Conservation (phyloP, 2,329 filamentous ascomycete species). For the Botrytis sinoallii region DNA sequence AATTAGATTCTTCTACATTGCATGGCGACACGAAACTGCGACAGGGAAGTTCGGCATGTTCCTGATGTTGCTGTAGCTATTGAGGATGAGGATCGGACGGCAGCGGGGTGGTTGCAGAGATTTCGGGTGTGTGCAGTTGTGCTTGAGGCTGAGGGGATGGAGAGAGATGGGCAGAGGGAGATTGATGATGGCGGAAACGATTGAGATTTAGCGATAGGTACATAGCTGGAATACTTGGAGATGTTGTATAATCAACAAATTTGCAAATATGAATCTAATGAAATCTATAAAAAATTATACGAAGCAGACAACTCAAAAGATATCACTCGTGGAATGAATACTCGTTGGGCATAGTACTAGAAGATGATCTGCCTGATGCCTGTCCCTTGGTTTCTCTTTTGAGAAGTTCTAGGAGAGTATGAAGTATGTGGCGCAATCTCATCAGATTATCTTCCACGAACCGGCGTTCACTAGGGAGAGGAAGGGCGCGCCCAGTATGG, state of each 20-base stretch:
- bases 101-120: conserved; percentile 3
- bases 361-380: background rate
- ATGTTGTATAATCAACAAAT: background rate
- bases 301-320: background rate
- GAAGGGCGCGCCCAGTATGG: background rate
- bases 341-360: background rate
- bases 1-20: background rate
- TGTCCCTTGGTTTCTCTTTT: background rate
- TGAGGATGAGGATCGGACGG: conserved; percentile 15
- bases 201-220: too few relatives aligned
- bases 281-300: background rate
- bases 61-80: conserved; percentile 7
- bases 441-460: conserved; percentile 1
- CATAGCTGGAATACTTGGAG: background rate
- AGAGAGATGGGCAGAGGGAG: background rate
- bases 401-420: background rate
- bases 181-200: background rate
- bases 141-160: background rate
- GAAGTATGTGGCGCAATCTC: conserved; percentile 8
- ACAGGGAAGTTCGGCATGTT: conserved; percentile 19
- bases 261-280: background rate
- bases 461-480: background rate
- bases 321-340: background rate
- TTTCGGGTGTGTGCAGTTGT: conserved; percentile 13
- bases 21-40: background rate